A percentile compares a stretch with the other conserved stretches of the same genome.
phyloP scores from a whole-genome alignment of 202 grass and related monocot genomes.

The Saccharum hybrid region DNA sequence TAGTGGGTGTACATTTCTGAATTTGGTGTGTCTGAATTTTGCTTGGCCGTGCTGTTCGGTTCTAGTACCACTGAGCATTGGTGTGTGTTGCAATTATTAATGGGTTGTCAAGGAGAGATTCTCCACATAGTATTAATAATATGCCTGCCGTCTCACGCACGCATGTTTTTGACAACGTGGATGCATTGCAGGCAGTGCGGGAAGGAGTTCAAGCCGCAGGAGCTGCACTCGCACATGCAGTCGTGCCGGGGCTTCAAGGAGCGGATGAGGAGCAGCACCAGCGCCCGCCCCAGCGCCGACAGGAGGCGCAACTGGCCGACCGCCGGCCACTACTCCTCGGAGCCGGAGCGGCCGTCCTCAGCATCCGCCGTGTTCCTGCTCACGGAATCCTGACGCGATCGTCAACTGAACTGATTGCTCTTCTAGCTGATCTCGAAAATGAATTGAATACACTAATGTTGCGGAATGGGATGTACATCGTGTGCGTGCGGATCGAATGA shows the following conservation, averaged over 20 bases:
- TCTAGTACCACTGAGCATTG: too few species aligned
- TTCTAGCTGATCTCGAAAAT: not conserved
- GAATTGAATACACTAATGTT: not conserved
- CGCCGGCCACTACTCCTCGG: not conserved
- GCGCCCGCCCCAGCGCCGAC: not conserved
- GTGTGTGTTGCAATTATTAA: too few species aligned
- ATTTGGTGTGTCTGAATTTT: too few species aligned
- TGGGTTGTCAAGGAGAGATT: not conserved
- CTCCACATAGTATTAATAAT: not conserved
- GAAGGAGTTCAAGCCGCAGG: constrained; percentile 65
- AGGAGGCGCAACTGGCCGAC: not conserved
- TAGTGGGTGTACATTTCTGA: too few species aligned
- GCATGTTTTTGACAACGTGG: not conserved
- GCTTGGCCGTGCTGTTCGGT: too few species aligned
- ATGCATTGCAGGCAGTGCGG: constrained; percentile 60
- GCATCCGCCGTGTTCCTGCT: constrained; percentile 38
- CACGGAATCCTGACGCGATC: not conserved
- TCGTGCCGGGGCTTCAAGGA: constrained; percentile 62
- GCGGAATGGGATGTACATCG: not conserved
- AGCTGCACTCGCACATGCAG: constrained; percentile 71
- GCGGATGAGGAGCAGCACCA: constrained; percentile 40
- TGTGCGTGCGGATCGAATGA: not conserved
- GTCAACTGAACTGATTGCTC: not conserved
- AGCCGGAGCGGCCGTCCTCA: constrained; percentile 20
- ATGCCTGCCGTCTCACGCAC: not conserved